Conservation (phyloP, 176 grass and related monocot genomes). For the Cenchrus americanus region DNA sequence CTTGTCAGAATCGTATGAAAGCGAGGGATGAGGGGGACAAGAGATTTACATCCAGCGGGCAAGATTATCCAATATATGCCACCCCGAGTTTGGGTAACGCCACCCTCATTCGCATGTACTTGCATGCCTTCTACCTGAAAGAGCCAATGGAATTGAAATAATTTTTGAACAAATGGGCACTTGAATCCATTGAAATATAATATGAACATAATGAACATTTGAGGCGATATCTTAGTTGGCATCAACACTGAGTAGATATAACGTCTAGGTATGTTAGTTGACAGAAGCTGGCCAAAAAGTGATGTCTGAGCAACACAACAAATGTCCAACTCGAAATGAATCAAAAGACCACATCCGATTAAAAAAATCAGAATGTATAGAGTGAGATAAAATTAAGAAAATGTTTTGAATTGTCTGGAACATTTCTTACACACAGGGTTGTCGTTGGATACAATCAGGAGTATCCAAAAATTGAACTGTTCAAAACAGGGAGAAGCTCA, state of each 20-base stretch:
- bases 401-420: constrained; percentile 13
- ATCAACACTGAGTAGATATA: not conserved
- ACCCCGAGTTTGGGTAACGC: constrained; percentile 85
- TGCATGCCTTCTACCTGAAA: constrained; percentile 92
- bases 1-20: constrained; percentile 14
- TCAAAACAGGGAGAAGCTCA: not conserved
- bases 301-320: not conserved
- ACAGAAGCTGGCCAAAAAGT: not conserved
- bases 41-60: constrained; percentile 89
- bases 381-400: constrained; percentile 1
- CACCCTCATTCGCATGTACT: constrained; percentile 96
- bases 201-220: not conserved
- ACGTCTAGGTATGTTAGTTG: constrained; percentile 3
- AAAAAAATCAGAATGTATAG: not conserved
- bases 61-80: constrained; percentile 99
- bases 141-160: constrained; percentile 33
- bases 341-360: not conserved
- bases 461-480: not conserved
- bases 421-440: constrained; percentile 8
- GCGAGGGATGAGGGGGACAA: not conserved
- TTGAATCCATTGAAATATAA: constrained; percentile 14
- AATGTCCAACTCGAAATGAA: not conserved
- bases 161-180: too few relatives aligned
- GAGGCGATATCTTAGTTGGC: not conserved
- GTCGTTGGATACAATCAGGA: not conserved